A percentile compares a stretch with the other conserved stretches of the same genome.
These are phyloP conservation scores for Viola pubescens DNA, from an alignment of 441 rosid species.

Conservation along the genomic window DNA sequence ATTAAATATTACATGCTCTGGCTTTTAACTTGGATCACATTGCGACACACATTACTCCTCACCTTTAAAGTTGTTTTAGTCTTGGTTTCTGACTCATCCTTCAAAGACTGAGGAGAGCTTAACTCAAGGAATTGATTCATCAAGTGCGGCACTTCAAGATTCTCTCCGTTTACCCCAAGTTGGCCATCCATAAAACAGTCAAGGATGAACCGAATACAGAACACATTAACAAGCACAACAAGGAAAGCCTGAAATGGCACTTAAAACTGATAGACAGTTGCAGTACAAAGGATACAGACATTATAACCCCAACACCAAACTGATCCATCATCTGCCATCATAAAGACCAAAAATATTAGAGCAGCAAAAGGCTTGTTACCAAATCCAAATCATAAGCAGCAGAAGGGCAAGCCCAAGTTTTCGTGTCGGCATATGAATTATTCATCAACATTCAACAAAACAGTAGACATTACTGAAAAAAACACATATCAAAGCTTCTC, in stretches of 20 bases:
- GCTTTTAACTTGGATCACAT: too few species aligned
- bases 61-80: slow-evolving; percentile 45
- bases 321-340: slow-evolving; percentile 76
- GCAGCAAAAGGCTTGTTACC: background rate
- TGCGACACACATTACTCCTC: background rate
- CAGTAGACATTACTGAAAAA: too few species aligned
- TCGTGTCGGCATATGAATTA: too few species aligned
- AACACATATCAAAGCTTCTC: too few species aligned
- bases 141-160: slow-evolving; percentile 41
- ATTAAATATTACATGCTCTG: too few species aligned
- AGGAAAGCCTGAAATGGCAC: background rate
- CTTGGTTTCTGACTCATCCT: slow-evolving; percentile 28
- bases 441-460: too few species aligned
- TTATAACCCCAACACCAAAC: slow-evolving; percentile 95
- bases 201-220: slow-evolving; percentile 31
- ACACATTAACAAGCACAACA: slow-evolving; percentile 10
- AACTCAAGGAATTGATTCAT: slow-evolving; percentile 35
- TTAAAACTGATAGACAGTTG: background rate
- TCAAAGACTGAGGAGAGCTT: slow-evolving; percentile 25
- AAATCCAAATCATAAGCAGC: too few species aligned
- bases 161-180: slow-evolving; percentile 63
- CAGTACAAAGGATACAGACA: slow-evolving; percentile 63
- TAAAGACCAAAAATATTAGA: slow-evolving; percentile 11
- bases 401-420: too few species aligned
- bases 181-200: slow-evolving; percentile 79